Base-by-base conservation (phyloP, 2,329 filamentous ascomycete genomes). In the Fusarium palustre region DNA sequence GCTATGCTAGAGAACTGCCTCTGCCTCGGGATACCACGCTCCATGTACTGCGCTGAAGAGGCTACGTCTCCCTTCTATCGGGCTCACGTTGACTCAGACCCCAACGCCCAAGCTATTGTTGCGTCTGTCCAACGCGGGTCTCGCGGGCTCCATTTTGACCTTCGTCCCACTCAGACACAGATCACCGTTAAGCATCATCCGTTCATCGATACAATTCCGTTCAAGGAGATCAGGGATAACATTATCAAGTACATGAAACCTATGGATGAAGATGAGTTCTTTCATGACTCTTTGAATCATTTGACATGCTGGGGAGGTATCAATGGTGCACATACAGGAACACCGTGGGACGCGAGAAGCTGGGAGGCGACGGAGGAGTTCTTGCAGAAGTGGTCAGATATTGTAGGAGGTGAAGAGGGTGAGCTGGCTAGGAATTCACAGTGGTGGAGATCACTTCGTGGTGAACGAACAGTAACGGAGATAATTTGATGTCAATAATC, bases 321-420 rank as follows among this genome's bases (percentile, higher is more conserved):
- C 5, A 55, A 59, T 9, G 75, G 71, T 3, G 69, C 71, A 6
- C 67, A 69, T n/a, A 73, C 72, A 6, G 74, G 74, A 31, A 70
- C 72, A 22, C 74, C 75, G 10, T 77, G 75, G 75, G 75, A 77
- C 30, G 59, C 66, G 11, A 73, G 75, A 36, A 77, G 73, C 20
- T 77, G 75, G 75, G 75, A 77, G 42, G 75, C 73, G 10, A 75
- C 61, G 7, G 73, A 74, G n/a, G 56, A 65, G 39, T 77, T 77
- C 42, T 49, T 77, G 46, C 62, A 72, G 36, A 77, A 75, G 55
- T 77, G 74, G 74, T 71, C 67, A 60, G 55, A 68, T 20, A 62
- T 77, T 11, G 70, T 76, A 28, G 75, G 75, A 8, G 75, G 75
- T 5, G 68, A 72, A 2, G 74, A 76, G 12, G 75, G 74, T 3